phyloP scores from a whole-genome alignment of 2,329 filamentous ascomycete genomes.

The Helotiales sp. region DNA sequence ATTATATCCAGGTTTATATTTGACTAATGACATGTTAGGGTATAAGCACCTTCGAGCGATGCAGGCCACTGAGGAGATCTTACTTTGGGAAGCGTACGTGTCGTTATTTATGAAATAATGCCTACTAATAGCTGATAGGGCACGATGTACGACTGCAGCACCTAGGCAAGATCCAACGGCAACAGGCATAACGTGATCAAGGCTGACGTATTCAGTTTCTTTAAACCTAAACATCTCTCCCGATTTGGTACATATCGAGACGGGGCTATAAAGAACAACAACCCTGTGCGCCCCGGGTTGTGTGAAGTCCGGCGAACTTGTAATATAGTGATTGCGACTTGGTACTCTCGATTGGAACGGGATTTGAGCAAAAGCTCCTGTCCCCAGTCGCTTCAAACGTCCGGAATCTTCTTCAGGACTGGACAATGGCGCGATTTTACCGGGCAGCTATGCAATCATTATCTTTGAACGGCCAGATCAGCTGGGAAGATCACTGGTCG shows the following conservation, averaged over 20 bases:
- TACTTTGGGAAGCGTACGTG: constrained; percentile 29
- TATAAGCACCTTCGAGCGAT: constrained; percentile 23
- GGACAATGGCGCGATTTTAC: constrained; percentile 20
- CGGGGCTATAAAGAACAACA: constrained; percentile 24
- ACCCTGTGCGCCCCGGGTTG: constrained; percentile 19
- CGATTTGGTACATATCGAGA: constrained; percentile 27
- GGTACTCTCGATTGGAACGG: constrained; percentile 22
- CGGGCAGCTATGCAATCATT: constrained; percentile 27
- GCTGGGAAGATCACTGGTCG: constrained; percentile 25
- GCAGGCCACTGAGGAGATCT: constrained; percentile 17
- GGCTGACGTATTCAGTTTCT: constrained; percentile 20
- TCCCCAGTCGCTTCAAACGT: constrained; percentile 19
- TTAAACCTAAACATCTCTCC: constrained; percentile 21
- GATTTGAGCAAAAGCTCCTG: constrained; percentile 19
- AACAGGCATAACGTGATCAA: not conserved
- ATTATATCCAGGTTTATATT: constrained; percentile 3
- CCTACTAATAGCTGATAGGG: constrained; percentile 15
- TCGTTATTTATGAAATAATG: not conserved
- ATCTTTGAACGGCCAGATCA: constrained; percentile 22
- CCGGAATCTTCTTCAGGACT: constrained; percentile 21
- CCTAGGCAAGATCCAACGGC: constrained; percentile 17
- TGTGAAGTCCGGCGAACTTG: constrained; percentile 17
- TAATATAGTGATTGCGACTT: constrained; percentile 19
- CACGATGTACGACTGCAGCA: constrained; percentile 24
- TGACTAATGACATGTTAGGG: constrained; percentile 17